phyloP scores from a whole-genome alignment of 768 basidiomycete species.

The Solioccasus polychromus region DNA sequence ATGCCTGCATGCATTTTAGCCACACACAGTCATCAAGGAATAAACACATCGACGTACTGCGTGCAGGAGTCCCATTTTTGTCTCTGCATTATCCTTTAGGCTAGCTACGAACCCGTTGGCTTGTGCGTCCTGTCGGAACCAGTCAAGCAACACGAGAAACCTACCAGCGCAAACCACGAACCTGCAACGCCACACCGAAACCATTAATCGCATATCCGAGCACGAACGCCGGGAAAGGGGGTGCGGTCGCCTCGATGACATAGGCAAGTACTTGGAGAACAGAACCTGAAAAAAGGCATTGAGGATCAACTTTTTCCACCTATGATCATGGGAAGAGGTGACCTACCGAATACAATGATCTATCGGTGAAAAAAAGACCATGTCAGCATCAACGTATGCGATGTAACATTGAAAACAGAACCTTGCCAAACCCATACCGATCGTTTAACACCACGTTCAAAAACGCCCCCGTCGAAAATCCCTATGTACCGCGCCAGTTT shows the following conservation, averaged over 20 bases:
- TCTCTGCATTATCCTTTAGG: slow-evolving; percentile 35
- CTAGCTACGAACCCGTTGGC: slow-evolving; percentile 45
- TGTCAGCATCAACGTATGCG: neutral
- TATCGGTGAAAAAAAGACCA: neutral
- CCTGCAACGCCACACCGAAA: slow-evolving; percentile 45
- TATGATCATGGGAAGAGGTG: neutral
- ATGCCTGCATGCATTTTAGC: slow-evolving; percentile 20
- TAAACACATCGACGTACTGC: slow-evolving; percentile 33
- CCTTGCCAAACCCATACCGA: slow-evolving; percentile 35
- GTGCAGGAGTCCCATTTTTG: slow-evolving; percentile 42
- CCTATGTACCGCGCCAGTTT: slow-evolving; percentile 14
- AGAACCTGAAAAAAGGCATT: slow-evolving; percentile 17
- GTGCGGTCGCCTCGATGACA: slow-evolving; percentile 37
- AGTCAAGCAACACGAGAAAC: neutral
- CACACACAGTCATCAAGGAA: slow-evolving; percentile 12
- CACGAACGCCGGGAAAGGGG: slow-evolving; percentile 45
- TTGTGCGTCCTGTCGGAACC: slow-evolving; percentile 40
- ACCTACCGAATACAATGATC: slow-evolving; percentile 30
- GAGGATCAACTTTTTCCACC: neutral
- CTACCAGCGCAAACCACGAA: slow-evolving; percentile 13
- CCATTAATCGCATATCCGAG: slow-evolving; percentile 42
- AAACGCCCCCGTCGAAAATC: slow-evolving; percentile 33
- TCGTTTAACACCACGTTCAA: slow-evolving; percentile 27
- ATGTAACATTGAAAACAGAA: neutral
- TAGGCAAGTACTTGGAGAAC: slow-evolving; percentile 31